These are phyloP conservation scores for Penicillium sp. DNA, from an alignment of 2,329 filamentous ascomycete genomes.

Conservation along the genomic window DNA sequence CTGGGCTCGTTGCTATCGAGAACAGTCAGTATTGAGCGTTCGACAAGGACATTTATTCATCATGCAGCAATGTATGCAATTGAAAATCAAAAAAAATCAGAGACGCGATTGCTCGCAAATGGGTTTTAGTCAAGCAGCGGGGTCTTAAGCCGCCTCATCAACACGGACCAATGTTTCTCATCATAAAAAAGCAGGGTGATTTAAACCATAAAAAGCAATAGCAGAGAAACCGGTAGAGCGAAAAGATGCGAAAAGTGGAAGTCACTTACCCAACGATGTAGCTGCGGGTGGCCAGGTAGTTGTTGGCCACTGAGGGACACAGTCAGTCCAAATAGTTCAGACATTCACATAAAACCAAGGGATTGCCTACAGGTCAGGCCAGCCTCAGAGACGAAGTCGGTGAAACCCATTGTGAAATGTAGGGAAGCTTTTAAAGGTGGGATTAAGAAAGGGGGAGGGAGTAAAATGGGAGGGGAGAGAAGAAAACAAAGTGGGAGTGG, in stretches of 20 bases:
- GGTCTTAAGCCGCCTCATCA: conserved; percentile 92
- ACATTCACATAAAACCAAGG: conserved; percentile 19
- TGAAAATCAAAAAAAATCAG: conserved; percentile 54
- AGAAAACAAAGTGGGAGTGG: conserved; percentile 25
- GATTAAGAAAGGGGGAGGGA: conserved; percentile 11
- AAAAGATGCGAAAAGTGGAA: conserved; percentile 14
- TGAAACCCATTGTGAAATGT: conserved; percentile 62
- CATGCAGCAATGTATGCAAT: not conserved
- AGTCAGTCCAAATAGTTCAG: conserved; percentile 30
- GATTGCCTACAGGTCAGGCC: conserved; percentile 58
- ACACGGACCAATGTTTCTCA: conserved; percentile 94
- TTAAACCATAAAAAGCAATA: not conserved
- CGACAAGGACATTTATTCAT: not conserved
- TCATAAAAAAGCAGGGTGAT: conserved; percentile 52
- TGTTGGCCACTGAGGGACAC: conserved; percentile 44
- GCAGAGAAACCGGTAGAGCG: conserved; percentile 14
- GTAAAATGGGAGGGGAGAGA: conserved; percentile 11
- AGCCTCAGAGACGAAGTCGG: conserved; percentile 62
- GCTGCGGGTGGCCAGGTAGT: conserved; percentile 60
- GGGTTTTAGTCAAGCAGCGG: conserved; percentile 75
- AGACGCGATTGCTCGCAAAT: conserved; percentile 72
- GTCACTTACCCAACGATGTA: conserved; percentile 76
- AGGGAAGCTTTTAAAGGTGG: conserved; percentile 21
- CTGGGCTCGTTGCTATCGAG: conserved; percentile 63
- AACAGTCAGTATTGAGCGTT: conserved; percentile 16